phyloP scores from a whole-genome alignment of 441 rosid genomes.

The Omphalea diandra region DNA sequence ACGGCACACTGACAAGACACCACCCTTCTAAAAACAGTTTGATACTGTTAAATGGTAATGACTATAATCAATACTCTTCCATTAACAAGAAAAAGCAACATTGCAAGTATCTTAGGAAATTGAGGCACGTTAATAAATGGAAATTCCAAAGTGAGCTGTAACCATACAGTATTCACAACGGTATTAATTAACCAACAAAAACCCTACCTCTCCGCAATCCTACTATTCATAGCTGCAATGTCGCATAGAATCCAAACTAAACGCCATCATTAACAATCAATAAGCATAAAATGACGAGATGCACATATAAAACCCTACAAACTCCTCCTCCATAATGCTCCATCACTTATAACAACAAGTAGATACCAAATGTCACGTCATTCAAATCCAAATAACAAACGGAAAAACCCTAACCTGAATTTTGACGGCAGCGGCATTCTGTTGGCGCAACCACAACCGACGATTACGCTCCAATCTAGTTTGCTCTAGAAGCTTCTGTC shows the following conservation, averaged over 20 bases:
- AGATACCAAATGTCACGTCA: not conserved
- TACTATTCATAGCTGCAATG: not conserved
- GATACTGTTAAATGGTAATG: not conserved
- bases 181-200: not conserved
- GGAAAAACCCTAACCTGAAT: slow-evolving; percentile 58
- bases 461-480: slow-evolving; percentile 91
- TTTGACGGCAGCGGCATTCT: slow-evolving; percentile 73
- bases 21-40: not conserved
- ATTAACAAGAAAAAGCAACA: not conserved
- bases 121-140: too few relatives aligned
- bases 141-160: not conserved
- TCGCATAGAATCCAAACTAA: not conserved
- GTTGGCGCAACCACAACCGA: slow-evolving; percentile 67
- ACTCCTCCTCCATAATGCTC: too few relatives aligned
- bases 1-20: not conserved
- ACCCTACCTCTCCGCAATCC: not conserved
- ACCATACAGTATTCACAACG: not conserved
- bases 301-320: too few relatives aligned
- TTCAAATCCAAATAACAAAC: not conserved
- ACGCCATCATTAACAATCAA: not conserved
- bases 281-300: too few relatives aligned
- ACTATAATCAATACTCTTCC: not conserved
- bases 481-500: slow-evolving; percentile 93
- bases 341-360: too few relatives aligned
- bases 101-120: not conserved